Evolutionary conservation across 1,139 yeast genomes (phyloP).

Genomic region (Saccharomyces hybrid): DNA sequence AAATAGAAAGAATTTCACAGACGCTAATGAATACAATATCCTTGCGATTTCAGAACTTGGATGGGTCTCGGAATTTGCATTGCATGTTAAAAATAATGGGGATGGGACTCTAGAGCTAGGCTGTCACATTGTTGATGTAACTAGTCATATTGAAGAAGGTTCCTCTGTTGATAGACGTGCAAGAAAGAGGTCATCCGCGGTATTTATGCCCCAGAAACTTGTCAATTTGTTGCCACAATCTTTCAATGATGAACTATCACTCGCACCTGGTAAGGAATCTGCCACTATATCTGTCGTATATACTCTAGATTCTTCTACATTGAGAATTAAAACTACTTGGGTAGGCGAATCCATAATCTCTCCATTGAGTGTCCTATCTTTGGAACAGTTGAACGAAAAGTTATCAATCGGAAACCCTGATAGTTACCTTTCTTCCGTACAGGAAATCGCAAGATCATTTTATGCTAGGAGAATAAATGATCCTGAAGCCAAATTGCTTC

Average conservation of each 20-base stretch:
- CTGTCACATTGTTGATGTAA: slow-evolving; percentile 71
- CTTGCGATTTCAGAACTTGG: slow-evolving; percentile 62
- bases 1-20: slow-evolving; percentile 50
- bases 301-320: slow-evolving; percentile 66
- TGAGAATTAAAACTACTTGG: slow-evolving; percentile 70
- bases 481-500: slow-evolving; percentile 42
- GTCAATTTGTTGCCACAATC: slow-evolving; percentile 63
- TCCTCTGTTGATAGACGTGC: slow-evolving; percentile 82
- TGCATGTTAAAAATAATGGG: slow-evolving; percentile 53
- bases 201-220: slow-evolving; percentile 76
- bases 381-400: slow-evolving; percentile 21
- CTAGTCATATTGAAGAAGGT: slow-evolving; percentile 63
- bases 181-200: slow-evolving; percentile 84
- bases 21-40: slow-evolving; percentile 43
- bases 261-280: slow-evolving; percentile 52
- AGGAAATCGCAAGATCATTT: slow-evolving; percentile 49
- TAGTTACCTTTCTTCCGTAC: slow-evolving; percentile 19
- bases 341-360: slow-evolving; percentile 66
- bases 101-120: slow-evolving; percentile 55
- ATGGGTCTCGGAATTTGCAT: slow-evolving; percentile 59
- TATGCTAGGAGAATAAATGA: slow-evolving; percentile 62
- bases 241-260: slow-evolving; percentile 54
- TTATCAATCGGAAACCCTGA: slow-evolving; percentile 32
- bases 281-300: slow-evolving; percentile 77
- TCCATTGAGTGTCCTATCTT: slow-evolving; percentile 42